Evolutionary conservation across 805 yeast species (phyloP).

Genomic region (Kregervanrija delftensis): DNA sequence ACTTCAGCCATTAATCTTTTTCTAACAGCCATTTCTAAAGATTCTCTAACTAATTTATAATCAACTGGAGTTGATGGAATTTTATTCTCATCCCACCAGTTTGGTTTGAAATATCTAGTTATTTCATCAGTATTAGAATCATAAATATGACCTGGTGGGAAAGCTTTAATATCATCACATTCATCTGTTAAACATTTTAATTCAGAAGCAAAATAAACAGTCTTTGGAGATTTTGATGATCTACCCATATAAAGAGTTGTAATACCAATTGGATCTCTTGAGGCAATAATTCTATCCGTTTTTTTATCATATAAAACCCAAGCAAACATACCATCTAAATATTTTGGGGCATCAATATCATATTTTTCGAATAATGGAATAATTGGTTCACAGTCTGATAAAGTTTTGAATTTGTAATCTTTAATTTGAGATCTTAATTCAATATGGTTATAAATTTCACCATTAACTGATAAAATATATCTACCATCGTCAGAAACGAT

Average conservation of each 20-base stretch:
- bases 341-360: slow-evolving; percentile 83
- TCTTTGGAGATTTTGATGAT: slow-evolving; percentile 56
- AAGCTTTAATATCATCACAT: slow-evolving; percentile 86
- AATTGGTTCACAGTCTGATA: slow-evolving; percentile 96
- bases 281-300: slow-evolving; percentile 86
- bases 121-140: slow-evolving; percentile 84
- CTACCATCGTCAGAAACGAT: slow-evolving; percentile 73
- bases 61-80: slow-evolving; percentile 77
- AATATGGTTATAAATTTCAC: slow-evolving; percentile 97
- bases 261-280: slow-evolving; percentile 97
- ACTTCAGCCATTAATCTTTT: slow-evolving; percentile 99
- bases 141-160: slow-evolving; percentile 98
- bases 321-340: slow-evolving; percentile 97
- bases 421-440: slow-evolving; percentile 68
- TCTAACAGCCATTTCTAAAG: slow-evolving; percentile 91
- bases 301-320: slow-evolving; percentile 83
- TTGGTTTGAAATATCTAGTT: slow-evolving; percentile 84
- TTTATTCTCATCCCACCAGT: slow-evolving; percentile 84
- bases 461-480: slow-evolving; percentile 81
- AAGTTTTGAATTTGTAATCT: slow-evolving; percentile 74
- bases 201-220: slow-evolving; percentile 90
- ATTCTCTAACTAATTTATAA: slow-evolving; percentile 60
- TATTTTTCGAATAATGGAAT: slow-evolving; percentile 86
- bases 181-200: slow-evolving; percentile 89
- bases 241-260: slow-evolving; percentile 96